Conservation (phyloP, 2,329 filamentous ascomycete genomes). For the Pseudocercospora fuligena region DNA sequence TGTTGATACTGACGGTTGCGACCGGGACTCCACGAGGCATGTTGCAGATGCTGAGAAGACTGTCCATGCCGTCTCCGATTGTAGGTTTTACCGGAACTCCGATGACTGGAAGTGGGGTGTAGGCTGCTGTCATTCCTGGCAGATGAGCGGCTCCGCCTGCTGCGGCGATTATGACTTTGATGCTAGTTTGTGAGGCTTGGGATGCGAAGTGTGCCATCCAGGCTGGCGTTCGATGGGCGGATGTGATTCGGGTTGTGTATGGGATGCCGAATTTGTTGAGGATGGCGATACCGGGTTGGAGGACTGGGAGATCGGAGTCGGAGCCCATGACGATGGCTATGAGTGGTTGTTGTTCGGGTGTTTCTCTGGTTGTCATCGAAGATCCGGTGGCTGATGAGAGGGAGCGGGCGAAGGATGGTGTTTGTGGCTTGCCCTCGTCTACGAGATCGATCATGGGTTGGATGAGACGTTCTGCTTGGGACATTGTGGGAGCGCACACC, state of each 20-base stretch:
- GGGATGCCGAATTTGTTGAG: constrained; percentile 73
- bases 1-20: constrained; percentile 52
- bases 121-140: constrained; percentile 57
- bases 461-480: constrained; percentile 69
- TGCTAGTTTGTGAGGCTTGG: constrained; percentile 42
- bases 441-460: constrained; percentile 71
- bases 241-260: constrained; percentile 75
- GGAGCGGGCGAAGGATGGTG: constrained; percentile 43
- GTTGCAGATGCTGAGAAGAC: constrained; percentile 56
- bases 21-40: constrained; percentile 55
- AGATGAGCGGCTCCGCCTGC: constrained; percentile 57
- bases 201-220: constrained; percentile 54
- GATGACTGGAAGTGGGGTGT: constrained; percentile 57
- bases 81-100: constrained; percentile 57
- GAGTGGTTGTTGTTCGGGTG: constrained; percentile 53
- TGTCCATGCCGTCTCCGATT: constrained; percentile 56
- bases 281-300: constrained; percentile 68
- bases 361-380: constrained; percentile 15
- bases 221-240: constrained; percentile 63
- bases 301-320: constrained; percentile 73
- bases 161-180: constrained; percentile 55
- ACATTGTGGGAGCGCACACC: constrained; percentile 70
- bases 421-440: constrained; percentile 59
- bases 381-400: constrained; percentile 17
- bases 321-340: constrained; percentile 85